Evolutionary conservation across 2,329 filamentous ascomycete species (phyloP).

Genomic region (Clonostachys byssicola): DNA sequence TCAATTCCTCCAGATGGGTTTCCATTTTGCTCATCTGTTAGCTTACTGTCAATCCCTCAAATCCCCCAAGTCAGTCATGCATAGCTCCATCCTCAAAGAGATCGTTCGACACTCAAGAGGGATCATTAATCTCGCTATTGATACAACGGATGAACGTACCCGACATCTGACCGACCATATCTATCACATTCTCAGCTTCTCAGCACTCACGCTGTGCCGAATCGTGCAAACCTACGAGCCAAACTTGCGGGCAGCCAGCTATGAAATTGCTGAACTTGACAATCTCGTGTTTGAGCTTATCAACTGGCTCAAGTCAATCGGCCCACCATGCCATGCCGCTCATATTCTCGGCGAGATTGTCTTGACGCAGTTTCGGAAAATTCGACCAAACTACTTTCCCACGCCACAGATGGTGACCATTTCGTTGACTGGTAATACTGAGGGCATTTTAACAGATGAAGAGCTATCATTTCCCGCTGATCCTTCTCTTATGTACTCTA

Average conservation of each 20-base stretch:
- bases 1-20: conserved; percentile 20
- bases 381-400: conserved; percentile 2
- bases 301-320: conserved; percentile 14
- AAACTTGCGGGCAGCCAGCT: conserved; percentile 4
- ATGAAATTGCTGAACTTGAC: conserved; percentile 9
- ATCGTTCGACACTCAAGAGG: conserved; percentile 12
- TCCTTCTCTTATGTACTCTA: too few species aligned
- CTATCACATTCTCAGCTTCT: conserved; percentile 18
- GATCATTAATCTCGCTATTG: conserved; percentile 19
- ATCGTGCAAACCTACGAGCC: conserved; percentile 13
- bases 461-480: too few species aligned
- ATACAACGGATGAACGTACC: conserved; percentile 17
- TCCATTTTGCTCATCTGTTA: conserved; percentile 17
- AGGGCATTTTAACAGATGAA: too few species aligned
- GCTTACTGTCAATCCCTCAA: conserved; percentile 13
- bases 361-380: conserved; percentile 10
- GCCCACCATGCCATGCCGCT: conserved; percentile 13
- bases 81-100: conserved; percentile 7
- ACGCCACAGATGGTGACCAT: too few species aligned
- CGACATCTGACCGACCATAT: conserved; percentile 20
- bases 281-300: conserved; percentile 9
- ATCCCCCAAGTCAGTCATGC: conserved; percentile 6
- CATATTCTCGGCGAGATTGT: conserved; percentile 16
- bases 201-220: conserved; percentile 13
- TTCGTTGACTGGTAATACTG: too few species aligned